Evolutionary conservation across 2,329 filamentous ascomycete genomes (phyloP), one percentile per base, ranked within the genome.

Genomic region (Nannizziopsis barbatae): DNA sequence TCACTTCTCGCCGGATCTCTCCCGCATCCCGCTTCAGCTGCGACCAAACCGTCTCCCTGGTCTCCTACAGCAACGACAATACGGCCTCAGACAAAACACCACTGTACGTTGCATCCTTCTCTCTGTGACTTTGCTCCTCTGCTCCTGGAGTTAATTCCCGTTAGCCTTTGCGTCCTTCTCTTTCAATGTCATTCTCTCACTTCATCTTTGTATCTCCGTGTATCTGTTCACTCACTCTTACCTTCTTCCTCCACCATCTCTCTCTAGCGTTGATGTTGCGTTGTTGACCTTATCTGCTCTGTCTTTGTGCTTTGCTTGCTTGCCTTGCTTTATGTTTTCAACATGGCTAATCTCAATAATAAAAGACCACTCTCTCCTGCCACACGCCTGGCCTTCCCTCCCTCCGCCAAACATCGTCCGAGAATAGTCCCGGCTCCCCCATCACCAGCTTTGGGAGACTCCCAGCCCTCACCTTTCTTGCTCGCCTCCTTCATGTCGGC

Each of bases 191-290:
- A 27, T 27, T 8, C 33, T 12, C 5, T 11, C 43, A 7, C 42
- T 18, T 35, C 32, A 15, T 38, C 33, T 45, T 55, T 62, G 57
- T 56, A 27, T 27, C 7, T 7, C 22, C 52, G 45, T 52, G 56
- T 56, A 47, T 49, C 50, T 54, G 49, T 55, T 55, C 55, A 49
- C 45, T 27, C 38, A 50, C 48, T 53, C 47, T 47, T 54, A 45
- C 41, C 42, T 45, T 45, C 32, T 39, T 35, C 4, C 4, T 22
- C 30, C 36, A 14, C 32, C 17, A 18, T 22, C 42, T 22, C 30
- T 27, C 38, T 3, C 12, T 41, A 12, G 38, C 15, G 22, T 27
- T 27, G 22, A 3, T 3, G 22, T 43, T 11, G n/a, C n/a, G n/a
- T n/a, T n/a, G n/a, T n/a, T n/a, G n/a, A n/a, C n/a, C n/a, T n/a